phyloP scores from a whole-genome alignment of 2,329 filamentous ascomycete genomes.

The Aspergillus quadricinctus region DNA sequence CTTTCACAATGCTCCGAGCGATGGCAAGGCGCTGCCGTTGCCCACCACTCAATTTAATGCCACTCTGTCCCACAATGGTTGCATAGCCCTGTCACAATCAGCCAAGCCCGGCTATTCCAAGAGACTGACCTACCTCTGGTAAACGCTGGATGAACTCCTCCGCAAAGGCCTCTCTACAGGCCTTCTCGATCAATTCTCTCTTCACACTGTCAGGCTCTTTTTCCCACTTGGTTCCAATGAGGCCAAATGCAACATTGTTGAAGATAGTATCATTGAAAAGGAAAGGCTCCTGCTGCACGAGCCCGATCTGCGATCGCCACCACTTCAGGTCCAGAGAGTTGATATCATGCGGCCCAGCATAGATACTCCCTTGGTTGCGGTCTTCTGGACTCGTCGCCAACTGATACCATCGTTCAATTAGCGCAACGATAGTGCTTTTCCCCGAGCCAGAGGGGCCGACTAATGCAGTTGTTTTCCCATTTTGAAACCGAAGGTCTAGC shows the following conservation, averaged over 20 bases:
- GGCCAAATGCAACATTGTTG: slow-evolving; percentile 58
- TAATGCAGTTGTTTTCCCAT: slow-evolving; percentile 40
- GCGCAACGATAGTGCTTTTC: slow-evolving; percentile 43
- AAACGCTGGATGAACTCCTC: slow-evolving; percentile 65
- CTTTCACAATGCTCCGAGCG: slow-evolving; percentile 68
- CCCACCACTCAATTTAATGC: slow-evolving; percentile 68
- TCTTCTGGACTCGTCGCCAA: slow-evolving; percentile 7
- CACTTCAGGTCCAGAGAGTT: slow-evolving; percentile 57
- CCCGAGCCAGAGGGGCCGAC: slow-evolving; percentile 45
- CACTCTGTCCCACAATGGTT: slow-evolving; percentile 71
- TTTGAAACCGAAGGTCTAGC: slow-evolving; percentile 29
- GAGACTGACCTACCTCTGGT: slow-evolving; percentile 31
- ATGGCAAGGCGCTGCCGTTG: slow-evolving; percentile 79
- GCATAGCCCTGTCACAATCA: slow-evolving; percentile 52
- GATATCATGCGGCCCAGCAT: slow-evolving; percentile 51
- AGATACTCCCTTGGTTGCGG: slow-evolving; percentile 43
- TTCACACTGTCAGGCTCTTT: slow-evolving; percentile 28
- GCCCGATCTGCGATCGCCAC: neutral
- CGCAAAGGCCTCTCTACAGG: slow-evolving; percentile 64
- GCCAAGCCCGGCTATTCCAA: neutral
- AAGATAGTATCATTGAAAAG: slow-evolving; percentile 35
- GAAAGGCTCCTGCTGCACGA: neutral
- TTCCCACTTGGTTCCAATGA: slow-evolving; percentile 39
- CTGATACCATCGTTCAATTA: slow-evolving; percentile 43
- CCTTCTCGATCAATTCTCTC: slow-evolving; percentile 54